Base-by-base conservation (phyloP, 2,329 filamentous ascomycete species). In the Exserohilum turcica region DNA sequence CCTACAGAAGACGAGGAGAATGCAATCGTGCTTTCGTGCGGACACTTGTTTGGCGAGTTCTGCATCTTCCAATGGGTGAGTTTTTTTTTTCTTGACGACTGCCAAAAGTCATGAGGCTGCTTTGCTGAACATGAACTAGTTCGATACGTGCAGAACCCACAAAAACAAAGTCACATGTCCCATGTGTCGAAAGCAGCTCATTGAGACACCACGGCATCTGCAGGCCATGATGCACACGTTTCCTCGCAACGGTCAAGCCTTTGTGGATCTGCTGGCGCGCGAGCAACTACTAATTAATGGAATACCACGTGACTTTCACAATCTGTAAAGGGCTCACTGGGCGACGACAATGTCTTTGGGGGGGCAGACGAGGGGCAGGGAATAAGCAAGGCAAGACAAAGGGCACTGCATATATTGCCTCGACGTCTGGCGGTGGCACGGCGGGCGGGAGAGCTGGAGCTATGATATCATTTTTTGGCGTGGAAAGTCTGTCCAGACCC, bases 141-240 rank as follows among this genome's bases (percentile, higher is more conserved):
- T 54, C 46, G 66, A 73, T 8, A 73, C 72, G 3, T 73, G 72
- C 57, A 67, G 64, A 51, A 66, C 48, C 29, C 65, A 72, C 56
- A 74, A 72, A 56, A 72, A 72, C 56, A 73, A 73, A 52, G 63
- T 74, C 12, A 72, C 70, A 1, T 74, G 72, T 54, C 72, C 72
- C 6, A 74, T 72, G 70, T 74, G 72, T 52, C 68, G 72, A 15
- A 69, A 68, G 51, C 52, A 66, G 12, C 59, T 74, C 33, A 60
- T 72, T 21, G 63, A 71, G 29, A 61, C 64, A 9, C 42, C 52
- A 16, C 60, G 55, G 33, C 58, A 54, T 16, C 36, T 42, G 9
- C 51, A 52, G 12, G 53, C 44, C 8, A 44, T 59, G 33, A 43
- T 64, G 16, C 54, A 56, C 29, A 39, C 48, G 27, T 57, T 50